phyloP scores from a whole-genome alignment of 495 filamentous ascomycete species.

The Xylaria flabelliformis region DNA sequence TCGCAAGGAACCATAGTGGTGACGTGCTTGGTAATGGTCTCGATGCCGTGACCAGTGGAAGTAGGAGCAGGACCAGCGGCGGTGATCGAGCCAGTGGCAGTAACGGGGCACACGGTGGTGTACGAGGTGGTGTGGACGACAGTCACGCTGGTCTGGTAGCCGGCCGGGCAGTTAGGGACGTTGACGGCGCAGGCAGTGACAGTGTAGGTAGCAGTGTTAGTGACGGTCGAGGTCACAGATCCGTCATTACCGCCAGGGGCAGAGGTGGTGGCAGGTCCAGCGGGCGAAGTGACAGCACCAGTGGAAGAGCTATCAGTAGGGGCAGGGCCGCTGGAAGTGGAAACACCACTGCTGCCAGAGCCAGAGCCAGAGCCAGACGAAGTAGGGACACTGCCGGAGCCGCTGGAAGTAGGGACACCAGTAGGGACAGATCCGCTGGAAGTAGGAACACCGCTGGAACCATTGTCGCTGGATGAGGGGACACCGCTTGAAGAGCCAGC shows the following conservation, averaged over 20 bases:
- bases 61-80: slow-evolving; percentile 35
- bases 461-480: not conserved
- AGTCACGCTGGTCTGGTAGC: slow-evolving; percentile 41
- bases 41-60: slow-evolving; percentile 30
- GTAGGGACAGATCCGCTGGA: not conserved
- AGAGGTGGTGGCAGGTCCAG: slow-evolving; percentile 26
- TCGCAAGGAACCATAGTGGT: slow-evolving; percentile 42
- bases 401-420: no score
- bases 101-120: slow-evolving; percentile 44
- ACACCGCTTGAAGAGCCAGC: not conserved
- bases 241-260: slow-evolving; percentile 25
- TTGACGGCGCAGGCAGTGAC: slow-evolving; percentile 42
- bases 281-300: slow-evolving; percentile 1
- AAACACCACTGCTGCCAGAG: not conserved
- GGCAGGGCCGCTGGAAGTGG: not conserved
- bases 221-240: slow-evolving; percentile 36
- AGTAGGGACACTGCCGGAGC: not conserved
- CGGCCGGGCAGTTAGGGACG: slow-evolving; percentile 45
- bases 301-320: slow-evolving; percentile 2
- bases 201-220: slow-evolving; percentile 39
- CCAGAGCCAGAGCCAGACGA: no score
- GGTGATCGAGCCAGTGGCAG: slow-evolving; percentile 35
- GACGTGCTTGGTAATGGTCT: slow-evolving; percentile 39
- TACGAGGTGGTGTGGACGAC: slow-evolving; percentile 37
- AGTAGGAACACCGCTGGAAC: not conserved